Evolutionary conservation across 202 grass and related monocot genomes (phyloP).

Genomic region (Hordeum pubiflorum): DNA sequence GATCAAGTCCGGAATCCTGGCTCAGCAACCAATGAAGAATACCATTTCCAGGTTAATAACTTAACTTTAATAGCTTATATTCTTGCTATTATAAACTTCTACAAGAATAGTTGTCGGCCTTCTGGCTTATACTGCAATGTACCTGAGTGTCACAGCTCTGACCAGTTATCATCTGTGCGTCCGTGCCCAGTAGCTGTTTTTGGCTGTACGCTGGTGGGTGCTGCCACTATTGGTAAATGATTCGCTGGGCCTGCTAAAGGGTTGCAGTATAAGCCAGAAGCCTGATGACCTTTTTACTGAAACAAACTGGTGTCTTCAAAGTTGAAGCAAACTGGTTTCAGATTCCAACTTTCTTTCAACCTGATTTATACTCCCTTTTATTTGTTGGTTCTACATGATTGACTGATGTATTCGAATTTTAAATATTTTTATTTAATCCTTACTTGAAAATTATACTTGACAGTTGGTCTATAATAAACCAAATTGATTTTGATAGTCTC

Average conservation of each 20-base stretch:
- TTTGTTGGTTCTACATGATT: background rate
- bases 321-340: no score
- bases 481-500: background rate
- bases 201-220: background rate
- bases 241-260: background rate
- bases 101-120: background rate
- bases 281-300: no score
- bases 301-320: no score
- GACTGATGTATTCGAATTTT: background rate
- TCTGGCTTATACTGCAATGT: conserved; percentile 14
- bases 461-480: background rate
- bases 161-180: background rate
- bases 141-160: conserved; percentile 2
- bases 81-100: background rate
- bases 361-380: no score
- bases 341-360: no score
- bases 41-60: conserved; percentile 49
- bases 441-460: conserved; percentile 5
- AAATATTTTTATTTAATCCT: background rate
- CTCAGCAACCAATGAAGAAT: conserved; percentile 41
- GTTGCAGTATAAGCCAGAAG: background rate
- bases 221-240: background rate
- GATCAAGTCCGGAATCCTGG: conserved; percentile 41
- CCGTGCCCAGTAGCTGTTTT: background rate
- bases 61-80: background rate